These are phyloP conservation scores for Dryas integrifolia DNA, from an alignment of 331 rosid species.

Conservation along the genomic window DNA sequence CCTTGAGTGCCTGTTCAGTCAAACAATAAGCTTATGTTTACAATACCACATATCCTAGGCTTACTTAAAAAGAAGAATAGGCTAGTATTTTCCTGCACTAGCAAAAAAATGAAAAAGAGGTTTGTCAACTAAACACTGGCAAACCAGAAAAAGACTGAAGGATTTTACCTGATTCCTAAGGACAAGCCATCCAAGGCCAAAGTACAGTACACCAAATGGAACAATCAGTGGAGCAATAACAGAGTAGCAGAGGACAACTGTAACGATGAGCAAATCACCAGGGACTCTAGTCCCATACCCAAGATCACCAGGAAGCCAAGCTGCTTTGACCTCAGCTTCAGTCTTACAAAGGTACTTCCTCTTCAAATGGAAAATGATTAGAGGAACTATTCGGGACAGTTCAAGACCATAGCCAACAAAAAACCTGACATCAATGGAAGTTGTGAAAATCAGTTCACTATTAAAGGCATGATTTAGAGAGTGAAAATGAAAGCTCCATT, in stretches of 20 bases:
- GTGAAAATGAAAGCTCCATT: too few species aligned
- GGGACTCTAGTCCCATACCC: constrained; percentile 81
- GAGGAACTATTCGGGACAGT: constrained; percentile 80
- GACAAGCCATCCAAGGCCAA: constrained; percentile 83
- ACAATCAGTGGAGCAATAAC: constrained; percentile 76
- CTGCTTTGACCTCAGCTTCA: constrained; percentile 75
- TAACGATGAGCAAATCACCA: constrained; percentile 65
- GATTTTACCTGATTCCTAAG: constrained; percentile 80
- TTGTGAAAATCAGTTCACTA: constrained; percentile 17
- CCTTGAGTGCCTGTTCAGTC: constrained; percentile 68
- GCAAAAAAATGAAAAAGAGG: background rate
- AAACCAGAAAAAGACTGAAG: background rate
- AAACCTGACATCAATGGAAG: constrained; percentile 44
- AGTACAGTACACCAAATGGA: constrained; percentile 74
- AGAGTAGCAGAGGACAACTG: constrained; percentile 81
- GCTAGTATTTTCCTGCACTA: background rate
- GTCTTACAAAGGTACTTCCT: constrained; percentile 79
- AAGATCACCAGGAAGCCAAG: constrained; percentile 87
- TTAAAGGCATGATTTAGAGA: background rate
- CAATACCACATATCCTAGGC: background rate
- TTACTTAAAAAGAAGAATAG: background rate
- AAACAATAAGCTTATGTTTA: background rate
- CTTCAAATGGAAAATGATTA: constrained; percentile 78
- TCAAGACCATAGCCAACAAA: constrained; percentile 88
- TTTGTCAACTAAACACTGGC: background rate